Evolutionary conservation across 2,329 filamentous ascomycete genomes (phyloP).

Genomic region (Sclerotinia sclerotiorum): DNA sequence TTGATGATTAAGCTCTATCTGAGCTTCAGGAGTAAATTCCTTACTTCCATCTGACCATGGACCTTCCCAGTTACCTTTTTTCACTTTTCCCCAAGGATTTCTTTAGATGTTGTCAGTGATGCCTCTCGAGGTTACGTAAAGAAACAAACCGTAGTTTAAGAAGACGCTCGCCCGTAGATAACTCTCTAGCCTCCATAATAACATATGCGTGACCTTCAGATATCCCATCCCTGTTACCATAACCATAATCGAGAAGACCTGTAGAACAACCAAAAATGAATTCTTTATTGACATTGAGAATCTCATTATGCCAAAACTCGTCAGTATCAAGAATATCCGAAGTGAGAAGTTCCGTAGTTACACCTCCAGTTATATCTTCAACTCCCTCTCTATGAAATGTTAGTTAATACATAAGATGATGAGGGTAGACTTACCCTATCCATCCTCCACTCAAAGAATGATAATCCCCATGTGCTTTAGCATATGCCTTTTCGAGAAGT

Average conservation of each 20-base stretch:
- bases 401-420: conserved; percentile 16
- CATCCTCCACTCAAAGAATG: conserved; percentile 72
- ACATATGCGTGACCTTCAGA: conserved; percentile 60
- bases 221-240: conserved; percentile 59
- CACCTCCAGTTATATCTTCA: conserved; percentile 64
- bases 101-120: conserved; percentile 20
- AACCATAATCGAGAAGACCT: conserved; percentile 62
- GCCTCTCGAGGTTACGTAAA: background rate
- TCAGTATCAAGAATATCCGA: conserved; percentile 76
- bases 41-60: conserved; percentile 59
- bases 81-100: conserved; percentile 60
- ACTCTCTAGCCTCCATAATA: conserved; percentile 56
- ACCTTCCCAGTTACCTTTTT: conserved; percentile 60
- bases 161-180: conserved; percentile 54
- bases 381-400: conserved; percentile 47
- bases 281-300: conserved; percentile 76
- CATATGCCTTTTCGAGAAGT: conserved; percentile 78
- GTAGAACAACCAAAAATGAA: conserved; percentile 74
- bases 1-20: conserved; percentile 56
- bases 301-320: conserved; percentile 79
- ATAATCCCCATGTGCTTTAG: conserved; percentile 82
- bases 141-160: conserved; percentile 50
- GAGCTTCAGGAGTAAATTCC: conserved; percentile 60
- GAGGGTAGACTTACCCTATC: conserved; percentile 37
- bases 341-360: conserved; percentile 68